phyloP scores from a whole-genome alignment of 1,284 basidiomycete genomes.

The Sporisorium reilianum region DNA sequence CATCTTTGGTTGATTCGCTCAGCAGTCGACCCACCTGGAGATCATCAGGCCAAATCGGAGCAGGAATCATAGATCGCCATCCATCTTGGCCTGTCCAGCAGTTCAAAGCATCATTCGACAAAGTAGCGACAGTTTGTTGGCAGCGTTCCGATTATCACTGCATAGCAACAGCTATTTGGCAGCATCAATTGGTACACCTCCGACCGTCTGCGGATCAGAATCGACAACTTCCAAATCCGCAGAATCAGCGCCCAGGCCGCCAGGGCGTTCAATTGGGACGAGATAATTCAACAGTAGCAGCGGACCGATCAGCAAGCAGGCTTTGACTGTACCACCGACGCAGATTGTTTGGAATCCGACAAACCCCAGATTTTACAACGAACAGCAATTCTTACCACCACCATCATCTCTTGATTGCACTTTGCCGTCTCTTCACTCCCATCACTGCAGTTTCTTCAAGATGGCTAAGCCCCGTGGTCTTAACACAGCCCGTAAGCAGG shows the following conservation, averaged over 20 bases:
- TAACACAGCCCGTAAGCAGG: constrained; percentile 98
- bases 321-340: constrained; percentile 8
- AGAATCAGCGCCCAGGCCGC: neutral
- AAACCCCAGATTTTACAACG: neutral
- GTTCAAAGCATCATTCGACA: neutral
- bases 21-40: neutral
- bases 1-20: neutral
- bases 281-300: neutral
- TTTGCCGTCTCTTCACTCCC: constrained; percentile 1
- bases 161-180: neutral
- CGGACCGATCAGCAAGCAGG: constrained; percentile 11
- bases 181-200: neutral
- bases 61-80: neutral
- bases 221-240: neutral
- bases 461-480: constrained; percentile 90
- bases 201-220: neutral
- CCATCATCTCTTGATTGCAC: constrained; percentile 5
- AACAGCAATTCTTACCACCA: constrained; percentile 18
- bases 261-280: too few relatives aligned
- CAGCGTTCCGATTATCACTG: neutral
- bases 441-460: constrained; percentile 49
- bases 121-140: neutral
- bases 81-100: neutral
- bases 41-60: neutral
- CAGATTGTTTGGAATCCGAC: constrained; percentile 1